Base-by-base conservation (phyloP, 345 rosid species). In the Sisymbrium altissimum region DNA sequence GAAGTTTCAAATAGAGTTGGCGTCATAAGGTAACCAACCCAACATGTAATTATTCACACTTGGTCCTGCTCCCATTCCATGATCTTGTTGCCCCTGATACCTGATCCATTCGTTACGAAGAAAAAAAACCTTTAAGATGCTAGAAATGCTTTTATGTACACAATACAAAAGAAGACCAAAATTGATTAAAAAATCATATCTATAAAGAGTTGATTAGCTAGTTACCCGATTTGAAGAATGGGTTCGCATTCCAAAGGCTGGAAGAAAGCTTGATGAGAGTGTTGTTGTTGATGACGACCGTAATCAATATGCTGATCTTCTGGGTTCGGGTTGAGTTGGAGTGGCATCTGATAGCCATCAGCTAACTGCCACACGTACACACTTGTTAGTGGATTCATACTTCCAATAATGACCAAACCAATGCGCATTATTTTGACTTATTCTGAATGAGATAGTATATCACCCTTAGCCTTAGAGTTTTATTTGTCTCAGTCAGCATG, bases 181-280 rank as follows among this genome's bases (percentile, higher is more conserved):
- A n/a, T 5, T 32, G 1, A 4, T 5, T 2, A 3, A 30, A 0
- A 27, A 33, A 32, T 4, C 2, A 41, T 9, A 62, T 7, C 18
- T 49, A 49, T 19, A 19, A 2, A 43, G 6, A 44, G 53, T 32
- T 19, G 4, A 9, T 14, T 30, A 6, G 74, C 9, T 30, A 6
- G 73, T 19, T 89, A 94, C 98, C 98, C 95, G 14, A 91, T 91
- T 63, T 94, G 98, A 71, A 91, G 77, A 19, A 95, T 89, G 27
- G 98, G 97, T 68, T 91, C 96, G 62, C 93, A 91, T 11, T 88
- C 93, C 83, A 91, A 68, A 14, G 90, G 92, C 68, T 94, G 97
- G 27, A 86, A 94, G 82, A 94, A 94, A 64, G 79, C 83, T 36
- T 88, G 89, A 7, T 53, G 76, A 73, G 19, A 86, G 86, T 68